Conservation (phyloP, 257 asterid genomes). For the Linaria vulgaris region DNA sequence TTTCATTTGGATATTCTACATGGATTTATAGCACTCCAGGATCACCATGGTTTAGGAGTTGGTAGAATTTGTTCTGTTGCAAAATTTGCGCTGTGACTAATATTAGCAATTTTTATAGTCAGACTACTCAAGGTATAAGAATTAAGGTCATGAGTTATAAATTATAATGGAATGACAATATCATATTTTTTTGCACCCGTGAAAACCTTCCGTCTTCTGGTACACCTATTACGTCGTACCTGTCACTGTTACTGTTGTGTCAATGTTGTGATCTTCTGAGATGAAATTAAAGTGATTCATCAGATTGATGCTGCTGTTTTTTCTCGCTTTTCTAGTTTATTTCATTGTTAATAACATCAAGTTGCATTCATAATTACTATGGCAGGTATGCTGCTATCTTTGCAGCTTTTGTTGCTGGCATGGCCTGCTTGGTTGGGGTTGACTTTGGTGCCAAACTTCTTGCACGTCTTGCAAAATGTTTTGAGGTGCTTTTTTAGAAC, state of each 20-base stretch:
- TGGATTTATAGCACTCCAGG: conserved; percentile 1
- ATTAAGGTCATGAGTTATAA: neutral
- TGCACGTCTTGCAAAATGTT: conserved; percentile 70
- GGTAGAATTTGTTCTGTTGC: neutral
- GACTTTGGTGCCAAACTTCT: conserved; percentile 96
- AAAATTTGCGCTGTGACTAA: too few species aligned
- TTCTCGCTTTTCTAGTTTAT: neutral
- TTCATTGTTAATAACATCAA: conserved; percentile 21
- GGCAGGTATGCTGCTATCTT: conserved; percentile 86
- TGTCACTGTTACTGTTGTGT: neutral
- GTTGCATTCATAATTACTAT: conserved; percentile 19
- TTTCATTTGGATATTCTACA: neutral
- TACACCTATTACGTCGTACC: neutral
- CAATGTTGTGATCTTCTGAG: neutral
- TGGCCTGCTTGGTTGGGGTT: conserved; percentile 82
- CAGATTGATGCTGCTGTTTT: conserved; percentile 3
- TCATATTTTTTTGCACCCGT: neutral
- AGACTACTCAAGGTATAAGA: too few species aligned
- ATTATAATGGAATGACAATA: neutral
- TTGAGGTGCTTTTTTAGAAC: conserved; percentile 58
- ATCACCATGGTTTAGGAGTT: conserved; percentile 1
- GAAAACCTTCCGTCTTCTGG: neutral
- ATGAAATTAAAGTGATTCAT: neutral
- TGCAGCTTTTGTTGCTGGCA: conserved; percentile 93
- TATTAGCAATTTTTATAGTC: too few species aligned